A percentile compares a stretch with the other conserved stretches of the same genome.
These are phyloP conservation scores for Aspergillus fructus DNA, from an alignment of 2,329 filamentous ascomycete genomes.

Conservation along the genomic window DNA sequence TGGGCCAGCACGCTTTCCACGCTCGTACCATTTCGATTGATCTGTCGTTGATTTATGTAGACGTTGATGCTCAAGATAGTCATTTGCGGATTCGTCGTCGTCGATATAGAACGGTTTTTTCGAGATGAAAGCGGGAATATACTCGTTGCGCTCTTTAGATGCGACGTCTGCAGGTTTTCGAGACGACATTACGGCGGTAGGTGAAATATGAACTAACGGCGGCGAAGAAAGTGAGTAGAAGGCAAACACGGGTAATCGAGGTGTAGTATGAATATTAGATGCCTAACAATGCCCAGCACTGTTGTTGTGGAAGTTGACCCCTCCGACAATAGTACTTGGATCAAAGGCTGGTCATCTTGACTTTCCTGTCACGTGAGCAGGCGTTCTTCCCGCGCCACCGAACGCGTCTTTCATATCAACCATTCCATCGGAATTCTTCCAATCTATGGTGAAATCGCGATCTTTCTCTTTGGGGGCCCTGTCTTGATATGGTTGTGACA, in stretches of 20 bases:
- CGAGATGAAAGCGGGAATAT: constrained; percentile 97
- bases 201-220: neutral
- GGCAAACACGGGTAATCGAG: neutral
- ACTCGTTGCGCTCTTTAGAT: constrained; percentile 90
- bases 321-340: neutral
- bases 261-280: neutral
- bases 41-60: constrained; percentile 68
- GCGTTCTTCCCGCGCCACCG: constrained; percentile 25
- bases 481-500: constrained; percentile 1
- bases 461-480: neutral
- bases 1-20: constrained; percentile 78
- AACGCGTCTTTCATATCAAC: constrained; percentile 13
- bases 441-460: neutral
- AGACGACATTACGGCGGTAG: constrained; percentile 31
- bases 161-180: constrained; percentile 55
- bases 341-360: neutral
- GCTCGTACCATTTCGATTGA: constrained; percentile 86
- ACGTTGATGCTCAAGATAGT: constrained; percentile 97
- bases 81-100: constrained; percentile 70
- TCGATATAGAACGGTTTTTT: constrained; percentile 95
- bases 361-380: constrained; percentile 27
- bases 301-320: neutral
- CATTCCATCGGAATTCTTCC: constrained; percentile 1
- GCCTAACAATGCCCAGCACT: constrained; percentile 9
- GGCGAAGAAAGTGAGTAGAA: neutral